Evolutionary conservation across 768 basidiomycete genomes (phyloP), one percentile per base, ranked within the genome.

Genomic region (Leccinum imitatum): DNA sequence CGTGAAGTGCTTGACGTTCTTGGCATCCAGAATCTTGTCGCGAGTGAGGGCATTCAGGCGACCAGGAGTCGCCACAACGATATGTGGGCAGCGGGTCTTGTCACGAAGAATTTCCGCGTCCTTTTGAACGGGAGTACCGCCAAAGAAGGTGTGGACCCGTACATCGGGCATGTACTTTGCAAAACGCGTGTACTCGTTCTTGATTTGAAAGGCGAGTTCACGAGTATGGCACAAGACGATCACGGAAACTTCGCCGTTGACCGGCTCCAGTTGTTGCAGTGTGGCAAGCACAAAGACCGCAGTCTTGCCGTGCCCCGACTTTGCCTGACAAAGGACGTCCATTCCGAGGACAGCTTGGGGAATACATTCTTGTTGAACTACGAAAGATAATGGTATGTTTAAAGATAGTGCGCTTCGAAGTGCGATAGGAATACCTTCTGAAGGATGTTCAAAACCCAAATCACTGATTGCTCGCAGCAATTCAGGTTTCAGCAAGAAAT

Each of bases 161-260:
- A 98, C 94, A 67, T 95, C 93, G 37, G 97, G 95, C 96, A 98
- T 98, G 81, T 98, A 99, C 84, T 98, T 98, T 68, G 93, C 92
- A 78, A 99, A 99, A 56, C 97, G 94, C 57, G 90, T 87, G 81
- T 98, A 99, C 79, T 99, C 97, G 79, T 99, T 99, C 84, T 96
- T 95, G 78, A 99, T 99, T 80, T 99, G 97, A 82, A 94, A 99
- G 54, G 97, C 97, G 60, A 99, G 84, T 81, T 99, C 97, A 68
- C 97, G 93, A 30, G 97, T 99, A 80, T 99, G 97, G 78, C 97
- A 99, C 60, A 99, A 86, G 69, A 99, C 95, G 70, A 99, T 83
- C 65, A 98, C 96, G 54, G 94, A 93, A 57, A 98, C 95, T 77
- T 98, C 95, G 75, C 97, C 97, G 70, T 96, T 91, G 62, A 97